These are phyloP conservation scores for Beauveria brongniartii DNA, from an alignment of 2,329 filamentous ascomycete genomes.

Conservation along the genomic window DNA sequence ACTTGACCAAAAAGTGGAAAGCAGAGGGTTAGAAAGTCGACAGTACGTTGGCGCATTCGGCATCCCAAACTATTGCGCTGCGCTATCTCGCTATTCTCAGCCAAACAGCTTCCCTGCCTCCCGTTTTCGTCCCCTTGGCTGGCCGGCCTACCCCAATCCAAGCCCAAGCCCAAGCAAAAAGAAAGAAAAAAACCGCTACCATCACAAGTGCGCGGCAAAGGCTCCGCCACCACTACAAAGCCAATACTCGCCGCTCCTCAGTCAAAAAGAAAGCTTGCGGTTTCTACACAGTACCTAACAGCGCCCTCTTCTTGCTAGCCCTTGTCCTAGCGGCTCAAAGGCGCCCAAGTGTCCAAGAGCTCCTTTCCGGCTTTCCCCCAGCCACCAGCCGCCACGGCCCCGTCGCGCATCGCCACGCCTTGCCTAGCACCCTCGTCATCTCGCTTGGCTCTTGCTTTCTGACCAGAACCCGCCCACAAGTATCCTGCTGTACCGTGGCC, in stretches of 20 bases:
- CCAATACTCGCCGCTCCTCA: background rate
- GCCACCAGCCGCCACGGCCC: conserved; percentile 1
- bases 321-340: background rate
- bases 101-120: background rate
- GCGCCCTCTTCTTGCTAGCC: background rate
- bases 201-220: background rate
- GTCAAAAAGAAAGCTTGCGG: background rate
- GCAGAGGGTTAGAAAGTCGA: background rate
- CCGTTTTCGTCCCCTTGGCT: background rate
- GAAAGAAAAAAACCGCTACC: background rate
- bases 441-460: conserved; percentile 1
- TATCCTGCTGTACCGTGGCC: background rate
- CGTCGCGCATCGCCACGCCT: conserved; percentile 3
- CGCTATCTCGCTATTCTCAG: background rate
- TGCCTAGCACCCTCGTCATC: conserved; percentile 1
- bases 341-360: background rate
- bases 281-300: background rate
- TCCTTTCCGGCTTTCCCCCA: background rate
- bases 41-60: background rate
- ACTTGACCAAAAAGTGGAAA: background rate
- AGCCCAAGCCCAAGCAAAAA: background rate
- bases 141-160: background rate
- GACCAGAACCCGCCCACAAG: background rate
- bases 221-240: background rate
- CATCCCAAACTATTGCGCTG: background rate